Percentiles rank a stretch among this genome's conserved stretches.
phyloP scores from a whole-genome alignment of 192 early-diverging fungal genomes.

The Coemansia sp. region DNA sequence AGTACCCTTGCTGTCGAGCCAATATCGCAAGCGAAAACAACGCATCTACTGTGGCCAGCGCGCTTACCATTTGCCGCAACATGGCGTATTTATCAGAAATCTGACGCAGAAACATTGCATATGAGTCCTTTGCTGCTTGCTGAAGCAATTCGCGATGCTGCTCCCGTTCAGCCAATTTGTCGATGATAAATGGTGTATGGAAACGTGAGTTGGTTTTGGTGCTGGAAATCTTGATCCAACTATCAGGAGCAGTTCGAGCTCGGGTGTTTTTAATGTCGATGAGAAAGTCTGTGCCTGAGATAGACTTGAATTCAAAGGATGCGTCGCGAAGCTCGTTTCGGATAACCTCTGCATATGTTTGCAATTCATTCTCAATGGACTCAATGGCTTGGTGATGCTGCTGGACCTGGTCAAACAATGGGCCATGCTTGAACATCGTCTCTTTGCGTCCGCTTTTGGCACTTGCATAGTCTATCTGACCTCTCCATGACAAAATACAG shows the following conservation, averaged over 20 bases:
- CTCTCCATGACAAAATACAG: slow-evolving; percentile 34
- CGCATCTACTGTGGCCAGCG: slow-evolving; percentile 64
- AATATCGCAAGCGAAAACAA: slow-evolving; percentile 65
- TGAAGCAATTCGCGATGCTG: slow-evolving; percentile 60
- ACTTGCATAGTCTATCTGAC: slow-evolving; percentile 49
- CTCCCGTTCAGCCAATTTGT: slow-evolving; percentile 57
- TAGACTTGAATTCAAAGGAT: slow-evolving; percentile 58
- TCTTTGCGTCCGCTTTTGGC: slow-evolving; percentile 55
- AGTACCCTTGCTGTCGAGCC: slow-evolving; percentile 85
- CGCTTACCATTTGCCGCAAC: slow-evolving; percentile 63
- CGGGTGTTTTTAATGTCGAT: slow-evolving; percentile 65
- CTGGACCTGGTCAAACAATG: slow-evolving; percentile 53
- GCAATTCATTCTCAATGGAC: slow-evolving; percentile 58
- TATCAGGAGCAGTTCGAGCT: slow-evolving; percentile 58
- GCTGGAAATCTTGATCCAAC: slow-evolving; percentile 68
- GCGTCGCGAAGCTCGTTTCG: slow-evolving; percentile 49
- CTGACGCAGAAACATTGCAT: slow-evolving; percentile 58
- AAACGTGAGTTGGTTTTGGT: slow-evolving; percentile 41
- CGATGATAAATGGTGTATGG: slow-evolving; percentile 56
- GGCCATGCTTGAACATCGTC: slow-evolving; percentile 57
- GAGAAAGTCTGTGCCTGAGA: slow-evolving; percentile 74
- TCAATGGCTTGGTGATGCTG: slow-evolving; percentile 52
- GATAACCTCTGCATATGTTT: slow-evolving; percentile 54
- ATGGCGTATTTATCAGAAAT: slow-evolving; percentile 60
- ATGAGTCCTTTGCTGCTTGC: slow-evolving; percentile 66